Evolutionary conservation across 2,329 filamentous ascomycete species (phyloP).

Genomic region (Aspergillus amoenus): DNA sequence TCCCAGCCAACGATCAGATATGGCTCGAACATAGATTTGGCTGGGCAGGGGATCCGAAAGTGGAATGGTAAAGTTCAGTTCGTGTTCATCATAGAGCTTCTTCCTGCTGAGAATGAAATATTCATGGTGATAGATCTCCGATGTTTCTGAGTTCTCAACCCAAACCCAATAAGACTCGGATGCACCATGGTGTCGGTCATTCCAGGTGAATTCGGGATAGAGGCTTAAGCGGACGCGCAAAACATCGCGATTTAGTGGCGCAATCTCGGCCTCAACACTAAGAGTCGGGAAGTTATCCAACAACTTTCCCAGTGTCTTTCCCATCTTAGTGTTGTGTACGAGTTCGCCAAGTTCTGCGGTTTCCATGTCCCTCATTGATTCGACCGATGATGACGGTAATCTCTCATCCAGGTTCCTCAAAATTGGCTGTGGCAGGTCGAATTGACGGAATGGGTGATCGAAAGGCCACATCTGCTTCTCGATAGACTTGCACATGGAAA

Average conservation of each 20-base stretch:
- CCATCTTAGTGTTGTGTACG: constrained; percentile 88
- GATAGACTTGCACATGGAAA: constrained; percentile 94
- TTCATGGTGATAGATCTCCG: constrained; percentile 96
- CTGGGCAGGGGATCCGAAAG: constrained; percentile 88
- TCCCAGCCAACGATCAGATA: constrained; percentile 94
- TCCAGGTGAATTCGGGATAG: constrained; percentile 90
- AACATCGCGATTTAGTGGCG: constrained; percentile 91
- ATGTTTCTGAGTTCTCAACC: constrained; percentile 98
- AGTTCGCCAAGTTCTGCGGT: constrained; percentile 82
- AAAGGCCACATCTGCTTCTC: constrained; percentile 95
- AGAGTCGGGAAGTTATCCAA: constrained; percentile 91
- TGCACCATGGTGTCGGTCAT: constrained; percentile 86
- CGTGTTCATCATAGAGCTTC: constrained; percentile 93
- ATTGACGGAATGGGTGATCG: constrained; percentile 92
- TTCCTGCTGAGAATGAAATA: constrained; percentile 89
- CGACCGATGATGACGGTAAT: constrained; percentile 69
- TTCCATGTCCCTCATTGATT: constrained; percentile 90
- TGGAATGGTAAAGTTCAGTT: constrained; percentile 96
- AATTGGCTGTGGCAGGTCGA: constrained; percentile 81
- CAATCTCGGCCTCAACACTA: constrained; percentile 88
- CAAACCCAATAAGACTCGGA: constrained; percentile 98
- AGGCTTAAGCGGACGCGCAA: constrained; percentile 85
- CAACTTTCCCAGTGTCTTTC: constrained; percentile 74
- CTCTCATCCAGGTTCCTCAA: constrained; percentile 84
- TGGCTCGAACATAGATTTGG: constrained; percentile 91